Evolutionary conservation across 2,329 filamentous ascomycete species (phyloP), one percentile per base, ranked within the genome.

Genomic region (Sporothrix brunneoviolacea): DNA sequence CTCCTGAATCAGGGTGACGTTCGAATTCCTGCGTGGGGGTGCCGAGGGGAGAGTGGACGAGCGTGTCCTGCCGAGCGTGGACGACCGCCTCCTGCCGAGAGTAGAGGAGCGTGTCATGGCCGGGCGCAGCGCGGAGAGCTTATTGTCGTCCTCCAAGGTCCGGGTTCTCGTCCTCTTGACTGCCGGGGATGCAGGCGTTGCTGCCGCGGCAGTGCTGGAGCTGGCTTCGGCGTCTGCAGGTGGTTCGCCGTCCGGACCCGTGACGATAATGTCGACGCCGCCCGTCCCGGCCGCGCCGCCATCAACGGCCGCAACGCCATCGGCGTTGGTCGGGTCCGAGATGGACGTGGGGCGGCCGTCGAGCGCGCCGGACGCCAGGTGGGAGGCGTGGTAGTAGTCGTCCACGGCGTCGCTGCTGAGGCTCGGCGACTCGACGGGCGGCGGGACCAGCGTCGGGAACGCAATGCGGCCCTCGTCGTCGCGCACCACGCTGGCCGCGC

Each of bases 371-470:
- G 22, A 18, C 27, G 37, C 15, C 48, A 9, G 30, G 8, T 16
- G 16, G 8, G n/a, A n/a, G n/a, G n/a, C 18, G 15, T 45, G 27
- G 33, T 27, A 19, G 21, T 46, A 10, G 36, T 10, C 12, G 10
- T 18, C 37, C 13, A 10, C 35, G n/a, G 38, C 19, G 19, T 27
- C 19, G 21, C 28, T 16, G 18, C 22, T 22, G 27, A 33, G 16
- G 32, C 33, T 46, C 0, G 56, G 59, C 30, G 59, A 59, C 18
- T 55, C 30, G 3, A 55, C 36, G 12, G 56, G 54, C 1, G 62
- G 64, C 5, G 67, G 67, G 3, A 70, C 61, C 7, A 58, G 55
- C 21, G 58, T 54, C 8, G 67, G 67, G 44, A 62, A 70, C 3
- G 59, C 61, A 21, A 68, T 53, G 28, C 60, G 52, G 30, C 64